phyloP scores from a whole-genome alignment of 768 basidiomycete genomes.

The Sutorius australiensis region DNA sequence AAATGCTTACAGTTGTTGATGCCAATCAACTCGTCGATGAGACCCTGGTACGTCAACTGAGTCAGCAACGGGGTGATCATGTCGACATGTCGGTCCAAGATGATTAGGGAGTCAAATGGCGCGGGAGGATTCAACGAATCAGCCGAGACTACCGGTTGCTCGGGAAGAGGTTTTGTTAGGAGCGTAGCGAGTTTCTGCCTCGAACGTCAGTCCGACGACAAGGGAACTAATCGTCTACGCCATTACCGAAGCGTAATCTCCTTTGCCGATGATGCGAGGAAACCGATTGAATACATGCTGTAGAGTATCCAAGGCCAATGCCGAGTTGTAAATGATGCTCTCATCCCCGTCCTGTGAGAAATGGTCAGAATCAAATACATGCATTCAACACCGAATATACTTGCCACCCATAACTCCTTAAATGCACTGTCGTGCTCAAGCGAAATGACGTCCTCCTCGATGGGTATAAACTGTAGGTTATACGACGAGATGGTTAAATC shows the following conservation, averaged over 20 bases:
- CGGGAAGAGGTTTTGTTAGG: slow-evolving; percentile 55
- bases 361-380: not conserved
- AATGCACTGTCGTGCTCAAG: slow-evolving; percentile 84
- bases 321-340: slow-evolving; percentile 83
- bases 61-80: slow-evolving; percentile 96
- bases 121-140: slow-evolving; percentile 46
- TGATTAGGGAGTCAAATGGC: slow-evolving; percentile 79
- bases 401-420: slow-evolving; percentile 87
- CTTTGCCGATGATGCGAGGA: slow-evolving; percentile 91
- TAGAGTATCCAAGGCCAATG: slow-evolving; percentile 77
- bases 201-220: slow-evolving; percentile 10
- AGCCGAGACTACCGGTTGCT: slow-evolving; percentile 37
- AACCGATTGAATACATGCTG: slow-evolving; percentile 86
- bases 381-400: slow-evolving; percentile 25
- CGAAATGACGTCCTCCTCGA: slow-evolving; percentile 91
- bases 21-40: slow-evolving; percentile 88
- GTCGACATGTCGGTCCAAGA: slow-evolving; percentile 87
- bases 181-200: slow-evolving; percentile 72
- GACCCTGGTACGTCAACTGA: slow-evolving; percentile 94
- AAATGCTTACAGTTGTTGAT: slow-evolving; percentile 75
- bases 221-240: not conserved
- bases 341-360: slow-evolving; percentile 82
- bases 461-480: slow-evolving; percentile 89
- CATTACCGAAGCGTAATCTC: slow-evolving; percentile 75
- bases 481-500: slow-evolving; percentile 84